These are phyloP conservation scores for Hymenoscyphus albidus DNA, from an alignment of 2,329 filamentous ascomycete species.

Conservation along the genomic window DNA sequence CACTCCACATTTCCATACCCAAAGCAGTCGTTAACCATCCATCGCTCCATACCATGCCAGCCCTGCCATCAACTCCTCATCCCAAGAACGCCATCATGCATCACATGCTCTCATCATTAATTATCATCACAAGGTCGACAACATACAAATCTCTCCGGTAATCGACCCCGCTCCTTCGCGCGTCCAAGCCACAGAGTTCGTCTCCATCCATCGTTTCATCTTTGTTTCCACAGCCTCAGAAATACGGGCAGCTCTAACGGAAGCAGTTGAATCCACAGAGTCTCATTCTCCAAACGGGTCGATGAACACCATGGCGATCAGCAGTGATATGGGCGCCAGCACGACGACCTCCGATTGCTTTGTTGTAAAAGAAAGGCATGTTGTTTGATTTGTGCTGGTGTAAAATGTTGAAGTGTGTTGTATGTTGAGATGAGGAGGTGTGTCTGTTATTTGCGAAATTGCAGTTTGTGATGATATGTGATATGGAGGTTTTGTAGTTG, in stretches of 20 bases:
- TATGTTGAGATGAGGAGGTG: not conserved
- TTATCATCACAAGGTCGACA: too few relatives aligned
- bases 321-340: constrained; percentile 47
- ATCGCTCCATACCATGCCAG: too few relatives aligned
- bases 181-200: not conserved
- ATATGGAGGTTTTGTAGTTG: not conserved
- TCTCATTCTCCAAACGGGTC: constrained; percentile 48
- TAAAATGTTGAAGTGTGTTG: not conserved
- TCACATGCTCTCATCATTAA: too few relatives aligned
- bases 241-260: constrained; percentile 14
- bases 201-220: too few relatives aligned
- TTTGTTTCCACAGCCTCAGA: not conserved
- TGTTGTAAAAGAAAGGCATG: constrained; percentile 38
- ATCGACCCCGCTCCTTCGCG: too few relatives aligned
- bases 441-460: not conserved
- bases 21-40: too few relatives aligned
- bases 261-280: constrained; percentile 50
- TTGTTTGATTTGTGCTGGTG: not conserved
- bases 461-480: not conserved
- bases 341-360: constrained; percentile 36
- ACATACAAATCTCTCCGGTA: too few relatives aligned
- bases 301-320: constrained; percentile 48
- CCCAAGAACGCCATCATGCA: too few relatives aligned
- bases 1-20: too few relatives aligned
- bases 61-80: too few relatives aligned